phyloP scores from a whole-genome alignment of 495 filamentous ascomycete genomes.

The Neurospora cerealis region DNA sequence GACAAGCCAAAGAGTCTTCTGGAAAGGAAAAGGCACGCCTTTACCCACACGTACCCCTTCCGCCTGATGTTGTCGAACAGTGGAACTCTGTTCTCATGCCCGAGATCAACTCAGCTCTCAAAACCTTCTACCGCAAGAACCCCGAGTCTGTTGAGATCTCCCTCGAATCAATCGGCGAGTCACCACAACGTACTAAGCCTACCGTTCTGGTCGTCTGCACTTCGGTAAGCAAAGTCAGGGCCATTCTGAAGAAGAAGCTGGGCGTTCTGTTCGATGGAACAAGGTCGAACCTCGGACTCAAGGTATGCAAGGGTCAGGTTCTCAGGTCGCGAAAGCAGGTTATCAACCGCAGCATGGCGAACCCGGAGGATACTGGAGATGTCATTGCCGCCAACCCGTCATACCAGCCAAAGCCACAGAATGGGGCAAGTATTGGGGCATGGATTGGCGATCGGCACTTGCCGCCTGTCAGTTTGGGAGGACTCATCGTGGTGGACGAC shows the following conservation, averaged over 20 bases:
- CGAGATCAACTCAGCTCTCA: conserved; percentile 49
- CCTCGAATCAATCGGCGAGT: conserved; percentile 64
- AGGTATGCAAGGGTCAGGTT: conserved; percentile 60
- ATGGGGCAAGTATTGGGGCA: conserved; percentile 87
- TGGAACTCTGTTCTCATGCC: conserved; percentile 67
- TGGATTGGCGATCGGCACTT: conserved; percentile 75
- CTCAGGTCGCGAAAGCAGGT: conserved; percentile 50
- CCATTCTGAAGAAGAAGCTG: conserved; percentile 62
- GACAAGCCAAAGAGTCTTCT: background rate
- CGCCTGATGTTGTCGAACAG: conserved; percentile 52
- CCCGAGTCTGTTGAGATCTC: conserved; percentile 66
- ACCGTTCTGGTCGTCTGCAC: conserved; percentile 70
- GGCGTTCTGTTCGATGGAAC: conserved; percentile 46
- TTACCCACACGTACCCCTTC: conserved; percentile 43
- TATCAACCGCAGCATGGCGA: conserved; percentile 27
- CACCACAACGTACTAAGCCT: conserved; percentile 51
- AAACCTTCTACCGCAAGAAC: conserved; percentile 52
- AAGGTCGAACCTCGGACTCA: conserved; percentile 39
- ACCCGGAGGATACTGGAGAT: conserved; percentile 16
- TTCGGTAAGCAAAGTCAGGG: conserved; percentile 59
- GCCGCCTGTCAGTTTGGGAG: conserved; percentile 83
- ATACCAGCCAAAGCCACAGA: conserved; percentile 66
- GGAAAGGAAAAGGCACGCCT: conserved; percentile 33
- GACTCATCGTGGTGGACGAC: conserved; percentile 73
- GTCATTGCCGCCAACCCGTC: conserved; percentile 43